Base-by-base conservation (phyloP, 345 rosid species). In the Hypericum androsaemum region DNA sequence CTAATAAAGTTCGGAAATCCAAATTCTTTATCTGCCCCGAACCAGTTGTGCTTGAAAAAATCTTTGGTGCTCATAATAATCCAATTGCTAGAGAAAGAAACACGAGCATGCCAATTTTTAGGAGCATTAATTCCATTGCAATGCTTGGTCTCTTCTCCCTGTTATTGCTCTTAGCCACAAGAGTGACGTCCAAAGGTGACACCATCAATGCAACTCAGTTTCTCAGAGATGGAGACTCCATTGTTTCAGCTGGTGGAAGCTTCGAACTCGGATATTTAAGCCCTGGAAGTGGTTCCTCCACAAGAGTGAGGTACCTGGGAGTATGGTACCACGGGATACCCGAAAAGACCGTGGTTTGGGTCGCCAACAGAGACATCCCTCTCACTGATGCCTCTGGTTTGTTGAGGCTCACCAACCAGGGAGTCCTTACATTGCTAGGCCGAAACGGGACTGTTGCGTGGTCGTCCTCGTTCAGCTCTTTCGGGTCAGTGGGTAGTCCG, bases 271-370 rank as follows among this genome's bases (percentile, higher is more conserved):
- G 54, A 11, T 50, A 32, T 40, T 50, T 50, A 11, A 12, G 37
- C 10, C 58, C 48, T 6, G 43, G 48, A 7, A 54, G 7, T 39
- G 32, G 32, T 22, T 54, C 58, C 10, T 41, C 41, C 15, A 54
- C 41, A n/a, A n/a, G n/a, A n/a, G n/a, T n/a, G 10, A 41, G 58
- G 46, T 54, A 54, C 48, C 37, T 54, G 16, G 58, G 58, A 8
- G 41, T 54, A 10, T 54, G 58, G 58, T 42, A 41, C 48, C 28
- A 17, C 13, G 12, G 32, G 9, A 28, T 8, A 10, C 47, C 58
- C 1, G 39, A 8, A 5, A 5, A 5, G 7, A 54, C 60, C 10
- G 49, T 56, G 35, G 39, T 56, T 7, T 56, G 60, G 60, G 60
- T 56, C 13, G 60, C 50, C 6, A 56, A 56, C 49, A 35, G 51